Base-by-base conservation (phyloP, 208 protist species). In the Acanthamoeba castellanii region DNA sequence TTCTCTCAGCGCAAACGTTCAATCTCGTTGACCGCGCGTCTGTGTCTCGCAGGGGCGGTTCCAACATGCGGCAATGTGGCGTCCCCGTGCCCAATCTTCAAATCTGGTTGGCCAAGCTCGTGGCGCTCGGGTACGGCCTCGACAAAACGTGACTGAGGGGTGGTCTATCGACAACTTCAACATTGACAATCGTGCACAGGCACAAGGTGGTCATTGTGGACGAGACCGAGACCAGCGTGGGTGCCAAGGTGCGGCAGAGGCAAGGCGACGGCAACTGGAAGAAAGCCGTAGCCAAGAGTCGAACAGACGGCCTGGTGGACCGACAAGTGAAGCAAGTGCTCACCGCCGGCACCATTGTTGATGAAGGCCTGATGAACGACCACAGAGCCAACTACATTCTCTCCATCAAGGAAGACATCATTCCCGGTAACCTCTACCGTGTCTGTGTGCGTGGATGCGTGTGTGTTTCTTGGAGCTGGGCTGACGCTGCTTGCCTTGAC, bases 1-100 rank as follows among this genome's bases (percentile, higher is more conserved):
- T 70, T 22, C 25, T 8, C 1, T 13, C 4, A 18, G 27, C 57
- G 22, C 6, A 27, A 64, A 27, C 13, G 30, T 9, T 37, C n/a
- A 20, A 8, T 9, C 57, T 66, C 25, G 18, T 66, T n/a, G 59
- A 13, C 22, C 25, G 25, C 16, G 16, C 59, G 6, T n/a, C 25
- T 66, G 34, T 37, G 30, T 11, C 55, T 11, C 11, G n/a, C 32
- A 97, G 95, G 3, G 95, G 85, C 66, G 85, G 95, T 45, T 85
- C 96, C 3, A 97, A 97, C 90, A 97, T 97, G 97, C 89, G 96
- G 16, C 97, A 97, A 94, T 94, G 93, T 13, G 97, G 97, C 78
- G 96, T 97, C 13, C 96, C 96, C 0, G 89, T 95, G n/a, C 25
- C 7, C 4, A 70, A 57, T 1, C 95, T 97, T 30, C 91, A 78